Evolutionary conservation across 192 early-diverging fungal species (phyloP).

Genomic region (Coemansia sp.): DNA sequence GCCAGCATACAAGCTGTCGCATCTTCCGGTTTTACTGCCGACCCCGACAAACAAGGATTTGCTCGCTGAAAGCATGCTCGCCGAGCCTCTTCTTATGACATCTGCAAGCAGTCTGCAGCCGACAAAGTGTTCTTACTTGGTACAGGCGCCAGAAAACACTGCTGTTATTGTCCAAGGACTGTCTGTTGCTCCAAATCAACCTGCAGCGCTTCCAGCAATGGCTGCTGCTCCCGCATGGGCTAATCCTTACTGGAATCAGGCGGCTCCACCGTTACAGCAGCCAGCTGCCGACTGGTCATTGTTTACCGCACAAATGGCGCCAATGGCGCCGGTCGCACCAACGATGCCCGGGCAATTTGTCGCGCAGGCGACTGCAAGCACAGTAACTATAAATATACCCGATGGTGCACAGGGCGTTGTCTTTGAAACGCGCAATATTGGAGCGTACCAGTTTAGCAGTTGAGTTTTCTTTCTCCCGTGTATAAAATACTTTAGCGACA

Average conservation of each 20-base stretch:
- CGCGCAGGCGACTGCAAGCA: slow-evolving; percentile 1
- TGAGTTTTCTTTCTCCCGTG: slow-evolving; percentile 1
- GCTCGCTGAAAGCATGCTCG: not conserved
- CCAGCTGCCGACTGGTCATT: slow-evolving; percentile 3
- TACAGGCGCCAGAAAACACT: not conserved
- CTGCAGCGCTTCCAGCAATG: not conserved
- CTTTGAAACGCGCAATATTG: slow-evolving; percentile 25
- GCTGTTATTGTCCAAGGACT: slow-evolving; percentile 11
- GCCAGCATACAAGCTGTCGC: slow-evolving; percentile 6
- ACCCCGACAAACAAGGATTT: slow-evolving; percentile 8
- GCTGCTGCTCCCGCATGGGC: not conserved
- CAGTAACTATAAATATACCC: slow-evolving; percentile 9
- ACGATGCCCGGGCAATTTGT: slow-evolving; percentile 12
- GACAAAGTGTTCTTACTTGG: slow-evolving; percentile 1
- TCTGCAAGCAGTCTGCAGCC: not conserved
- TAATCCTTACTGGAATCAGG: slow-evolving; percentile 5
- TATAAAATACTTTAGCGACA: not conserved
- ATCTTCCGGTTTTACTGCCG: not conserved
- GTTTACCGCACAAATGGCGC: slow-evolving; percentile 1
- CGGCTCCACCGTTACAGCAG: slow-evolving; percentile 1
- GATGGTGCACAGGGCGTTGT: slow-evolving; percentile 16
- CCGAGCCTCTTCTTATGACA: not conserved
- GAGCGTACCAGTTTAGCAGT: slow-evolving; percentile 21
- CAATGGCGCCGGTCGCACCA: slow-evolving; percentile 1
- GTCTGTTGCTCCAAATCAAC: not conserved